phyloP scores from a whole-genome alignment of 441 rosid species.

The Breynia disticha region DNA sequence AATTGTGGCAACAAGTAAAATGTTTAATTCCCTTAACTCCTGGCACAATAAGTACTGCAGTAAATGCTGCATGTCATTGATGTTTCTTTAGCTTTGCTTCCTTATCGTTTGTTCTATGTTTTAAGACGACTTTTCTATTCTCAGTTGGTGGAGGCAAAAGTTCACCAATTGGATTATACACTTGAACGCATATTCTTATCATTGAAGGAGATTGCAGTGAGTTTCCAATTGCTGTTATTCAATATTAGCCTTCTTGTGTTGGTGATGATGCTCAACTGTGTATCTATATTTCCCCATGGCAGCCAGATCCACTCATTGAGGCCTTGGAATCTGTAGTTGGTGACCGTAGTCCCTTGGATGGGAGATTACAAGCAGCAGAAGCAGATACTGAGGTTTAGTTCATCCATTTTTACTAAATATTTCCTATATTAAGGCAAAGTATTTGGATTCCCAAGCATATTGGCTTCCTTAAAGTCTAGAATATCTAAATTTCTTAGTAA shows the following conservation, averaged over 20 bases:
- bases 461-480: too few species aligned
- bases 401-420: conserved; percentile 1
- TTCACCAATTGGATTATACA: conserved; percentile 72
- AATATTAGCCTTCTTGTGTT: neutral
- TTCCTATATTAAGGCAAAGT: neutral
- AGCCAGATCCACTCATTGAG: conserved; percentile 85
- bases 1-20: neutral
- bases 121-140: conserved; percentile 18
- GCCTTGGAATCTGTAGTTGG: conserved; percentile 71
- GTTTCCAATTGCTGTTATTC: conserved; percentile 10
- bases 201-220: conserved; percentile 76
- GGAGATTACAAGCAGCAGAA: conserved; percentile 55
- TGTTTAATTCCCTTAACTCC: neutral
- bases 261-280: neutral
- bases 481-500: too few species aligned
- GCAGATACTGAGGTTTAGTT: conserved; percentile 54
- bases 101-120: conserved; percentile 9
- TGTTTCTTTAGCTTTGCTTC: conserved; percentile 9
- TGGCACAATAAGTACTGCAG: neutral
- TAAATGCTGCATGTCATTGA: neutral
- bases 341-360: conserved; percentile 46
- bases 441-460: neutral
- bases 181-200: conserved; percentile 85
- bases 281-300: conserved; percentile 11
- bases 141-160: conserved; percentile 90